Percentiles rank a stretch among this genome's conserved stretches.
These are phyloP conservation scores for Drechslerella coelobrocha DNA, from an alignment of 2,329 filamentous ascomycete genomes.

Conservation along the genomic window DNA sequence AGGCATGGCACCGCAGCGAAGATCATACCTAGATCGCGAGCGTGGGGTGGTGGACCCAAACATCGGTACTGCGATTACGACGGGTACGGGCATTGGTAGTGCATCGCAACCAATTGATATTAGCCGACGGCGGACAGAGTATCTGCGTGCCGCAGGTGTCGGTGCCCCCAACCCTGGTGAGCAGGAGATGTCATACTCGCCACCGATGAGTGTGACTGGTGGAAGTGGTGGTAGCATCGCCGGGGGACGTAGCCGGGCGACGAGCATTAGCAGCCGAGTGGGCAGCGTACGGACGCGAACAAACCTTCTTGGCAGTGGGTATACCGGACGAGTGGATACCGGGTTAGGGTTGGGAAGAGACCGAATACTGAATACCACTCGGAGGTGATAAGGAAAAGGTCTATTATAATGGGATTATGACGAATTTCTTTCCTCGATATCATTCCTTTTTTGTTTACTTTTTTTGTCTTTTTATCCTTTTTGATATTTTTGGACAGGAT, in stretches of 20 bases:
- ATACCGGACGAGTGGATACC: slow-evolving; percentile 33
- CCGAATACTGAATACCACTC: slow-evolving; percentile 41
- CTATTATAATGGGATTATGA: not conserved
- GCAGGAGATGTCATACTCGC: slow-evolving; percentile 41
- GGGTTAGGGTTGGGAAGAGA: slow-evolving; percentile 34
- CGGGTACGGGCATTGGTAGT: slow-evolving; percentile 22
- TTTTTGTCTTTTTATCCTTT: too few relatives aligned
- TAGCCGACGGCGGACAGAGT: slow-evolving; percentile 35
- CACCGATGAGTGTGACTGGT: slow-evolving; percentile 21
- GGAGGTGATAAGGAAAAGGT: slow-evolving; percentile 9
- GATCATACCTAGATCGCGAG: slow-evolving; percentile 38
- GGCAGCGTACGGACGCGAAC: slow-evolving; percentile 33
- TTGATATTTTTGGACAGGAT: too few relatives aligned
- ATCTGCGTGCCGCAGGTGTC: slow-evolving; percentile 23
- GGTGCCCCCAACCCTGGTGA: slow-evolving; percentile 8
- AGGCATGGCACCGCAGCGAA: slow-evolving; percentile 20
- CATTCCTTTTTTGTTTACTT: not conserved
- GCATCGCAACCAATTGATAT: slow-evolving; percentile 42
- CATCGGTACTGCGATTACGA: slow-evolving; percentile 37
- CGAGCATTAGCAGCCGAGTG: slow-evolving; percentile 39
- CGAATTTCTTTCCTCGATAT: not conserved
- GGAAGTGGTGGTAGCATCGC: slow-evolving; percentile 13
- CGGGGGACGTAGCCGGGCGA: slow-evolving; percentile 2
- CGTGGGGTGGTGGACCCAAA: slow-evolving; percentile 24
- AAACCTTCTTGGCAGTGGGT: slow-evolving; percentile 36